Evolutionary conservation across 2,329 filamentous ascomycete genomes (phyloP).

Genomic region (Zasmidium cellare): DNA sequence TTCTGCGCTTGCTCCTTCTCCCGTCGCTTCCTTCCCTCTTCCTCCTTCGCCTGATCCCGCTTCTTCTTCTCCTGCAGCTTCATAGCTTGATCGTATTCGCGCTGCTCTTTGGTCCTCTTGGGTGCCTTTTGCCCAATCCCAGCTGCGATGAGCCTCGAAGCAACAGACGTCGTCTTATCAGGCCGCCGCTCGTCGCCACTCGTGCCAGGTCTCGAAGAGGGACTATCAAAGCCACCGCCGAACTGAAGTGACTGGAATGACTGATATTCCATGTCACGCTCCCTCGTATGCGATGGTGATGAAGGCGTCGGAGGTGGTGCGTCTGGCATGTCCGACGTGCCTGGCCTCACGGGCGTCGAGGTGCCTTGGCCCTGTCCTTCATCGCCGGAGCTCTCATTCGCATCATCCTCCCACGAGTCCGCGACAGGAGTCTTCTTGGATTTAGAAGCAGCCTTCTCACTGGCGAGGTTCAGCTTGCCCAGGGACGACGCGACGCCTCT

Average conservation of each 20-base stretch:
- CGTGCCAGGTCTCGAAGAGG: neutral
- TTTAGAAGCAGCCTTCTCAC: conserved; percentile 33
- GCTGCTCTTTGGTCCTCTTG: conserved; percentile 82
- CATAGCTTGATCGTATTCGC: conserved; percentile 78
- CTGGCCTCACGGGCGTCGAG: conserved; percentile 29
- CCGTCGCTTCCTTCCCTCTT: conserved; percentile 62
- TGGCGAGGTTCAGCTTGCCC: conserved; percentile 34
- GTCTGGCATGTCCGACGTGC: conserved; percentile 37
- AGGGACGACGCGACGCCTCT: conserved; percentile 28
- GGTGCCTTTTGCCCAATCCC: conserved; percentile 80
- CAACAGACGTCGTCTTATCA: conserved; percentile 92
- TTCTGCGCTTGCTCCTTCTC: conserved; percentile 72
- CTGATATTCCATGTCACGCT: conserved; percentile 18
- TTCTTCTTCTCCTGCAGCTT: conserved; percentile 81
- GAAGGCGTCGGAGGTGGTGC: conserved; percentile 69
- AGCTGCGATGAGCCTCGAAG: conserved; percentile 83
- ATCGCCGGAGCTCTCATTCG: conserved; percentile 46
- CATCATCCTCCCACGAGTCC: conserved; percentile 75
- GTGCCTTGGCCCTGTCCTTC: conserved; percentile 26
- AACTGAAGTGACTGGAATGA: conserved; percentile 26
- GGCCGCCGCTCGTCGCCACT: conserved; percentile 49
- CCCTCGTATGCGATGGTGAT: conserved; percentile 46
- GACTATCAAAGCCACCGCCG: conserved; percentile 13
- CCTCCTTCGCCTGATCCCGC: conserved; percentile 69
- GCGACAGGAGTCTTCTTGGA: conserved; percentile 35